Evolutionary conservation across 805 yeast species (phyloP).

Genomic region (Candida ovalis): DNA sequence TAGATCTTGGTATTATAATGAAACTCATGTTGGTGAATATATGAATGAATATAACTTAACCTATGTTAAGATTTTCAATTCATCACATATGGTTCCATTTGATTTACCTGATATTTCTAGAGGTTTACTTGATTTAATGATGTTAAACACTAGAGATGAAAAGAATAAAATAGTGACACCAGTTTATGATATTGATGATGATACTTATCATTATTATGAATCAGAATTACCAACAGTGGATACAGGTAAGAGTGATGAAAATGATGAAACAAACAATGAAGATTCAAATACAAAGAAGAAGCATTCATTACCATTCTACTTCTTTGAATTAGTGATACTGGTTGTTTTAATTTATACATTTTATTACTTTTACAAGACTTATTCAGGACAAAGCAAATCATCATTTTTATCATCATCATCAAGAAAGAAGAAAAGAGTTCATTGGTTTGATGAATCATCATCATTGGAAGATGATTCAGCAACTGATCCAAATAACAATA

Average conservation of each 20-base stretch:
- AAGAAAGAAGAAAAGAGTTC: constrained; percentile 32
- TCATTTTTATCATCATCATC: constrained; percentile 20
- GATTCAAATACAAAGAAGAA: constrained; percentile 2
- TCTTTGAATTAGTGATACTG: constrained; percentile 23
- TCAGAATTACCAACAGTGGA: constrained; percentile 5
- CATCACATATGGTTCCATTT: constrained; percentile 93
- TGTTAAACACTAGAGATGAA: constrained; percentile 30
- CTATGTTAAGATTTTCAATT: constrained; percentile 64
- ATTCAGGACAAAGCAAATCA: constrained; percentile 17
- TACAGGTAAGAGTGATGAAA: neutral
- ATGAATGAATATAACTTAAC: constrained; percentile 66
- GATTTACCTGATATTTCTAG: constrained; percentile 70
- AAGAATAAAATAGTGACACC: constrained; percentile 24
- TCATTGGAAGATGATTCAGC: constrained; percentile 2
- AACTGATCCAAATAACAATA: constrained; percentile 1
- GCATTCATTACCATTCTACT: constrained; percentile 18
- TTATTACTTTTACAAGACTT: constrained; percentile 24
- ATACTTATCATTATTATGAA: constrained; percentile 2
- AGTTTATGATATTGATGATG: constrained; percentile 21
- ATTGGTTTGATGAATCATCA: constrained; percentile 29
- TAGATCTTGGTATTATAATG: constrained; percentile 43
- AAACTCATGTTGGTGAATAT: constrained; percentile 36
- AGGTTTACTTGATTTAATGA: constrained; percentile 58
- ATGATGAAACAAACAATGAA: neutral
- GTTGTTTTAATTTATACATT: constrained; percentile 18